These are phyloP conservation scores for Nitzschia sp. DNA, from an alignment of 108 stramenopile genomes.

Conservation along the genomic window DNA sequence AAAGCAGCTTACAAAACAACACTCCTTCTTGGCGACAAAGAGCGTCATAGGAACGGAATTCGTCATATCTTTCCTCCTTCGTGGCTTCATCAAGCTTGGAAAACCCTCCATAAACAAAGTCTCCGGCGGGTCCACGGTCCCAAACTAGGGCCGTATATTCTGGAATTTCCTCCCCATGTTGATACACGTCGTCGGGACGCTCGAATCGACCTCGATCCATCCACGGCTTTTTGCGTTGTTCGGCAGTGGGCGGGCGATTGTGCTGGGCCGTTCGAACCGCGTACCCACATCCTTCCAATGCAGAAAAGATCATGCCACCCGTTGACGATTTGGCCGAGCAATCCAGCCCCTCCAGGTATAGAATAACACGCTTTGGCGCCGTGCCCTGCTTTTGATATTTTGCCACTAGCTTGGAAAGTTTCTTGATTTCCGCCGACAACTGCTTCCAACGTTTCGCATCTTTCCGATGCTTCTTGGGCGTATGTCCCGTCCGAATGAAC, in stretches of 20 bases:
- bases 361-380: conserved; percentile 72
- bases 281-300: conserved; percentile 61
- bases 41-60: conserved; percentile 67
- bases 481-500: conserved; percentile 46
- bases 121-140: conserved; percentile 71
- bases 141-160: conserved; percentile 50
- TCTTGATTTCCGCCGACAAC: conserved; percentile 34
- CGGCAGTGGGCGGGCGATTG: conserved; percentile 76
- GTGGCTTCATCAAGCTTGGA: conserved; percentile 34
- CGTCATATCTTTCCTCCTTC: conserved; percentile 54
- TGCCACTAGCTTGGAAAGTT: conserved; percentile 39
- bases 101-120: conserved; percentile 59
- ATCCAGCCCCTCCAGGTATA: conserved; percentile 82
- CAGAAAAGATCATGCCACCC: conserved; percentile 57
- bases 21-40: conserved; percentile 59
- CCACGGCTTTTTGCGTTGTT: conserved; percentile 68
- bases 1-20: conserved; percentile 71
- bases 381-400: conserved; percentile 33
- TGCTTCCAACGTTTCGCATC: conserved; percentile 42
- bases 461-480: conserved; percentile 37
- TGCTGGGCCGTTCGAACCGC: conserved; percentile 63
- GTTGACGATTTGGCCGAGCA: conserved; percentile 75
- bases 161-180: conserved; percentile 29
- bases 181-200: conserved; percentile 42
- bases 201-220: conserved; percentile 73